These are phyloP conservation scores for Trametes polyzona DNA, from an alignment of 1,284 basidiomycete species.

Conservation along the genomic window DNA sequence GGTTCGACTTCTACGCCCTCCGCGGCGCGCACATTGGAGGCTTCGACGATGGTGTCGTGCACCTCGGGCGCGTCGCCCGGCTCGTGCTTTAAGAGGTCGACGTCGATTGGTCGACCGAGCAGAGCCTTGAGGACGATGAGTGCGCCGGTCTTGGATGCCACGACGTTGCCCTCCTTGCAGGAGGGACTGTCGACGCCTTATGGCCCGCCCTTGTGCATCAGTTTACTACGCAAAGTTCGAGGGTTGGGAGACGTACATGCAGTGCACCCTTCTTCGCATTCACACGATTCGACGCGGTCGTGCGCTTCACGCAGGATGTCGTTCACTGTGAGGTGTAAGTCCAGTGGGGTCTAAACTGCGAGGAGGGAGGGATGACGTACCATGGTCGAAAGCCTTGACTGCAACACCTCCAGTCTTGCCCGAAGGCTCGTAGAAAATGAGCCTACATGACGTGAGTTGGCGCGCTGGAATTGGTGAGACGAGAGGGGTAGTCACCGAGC, in stretches of 20 bases:
- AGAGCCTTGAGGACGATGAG: slow-evolving; percentile 66
- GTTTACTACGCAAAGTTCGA: not conserved
- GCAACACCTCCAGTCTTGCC: slow-evolving; percentile 76
- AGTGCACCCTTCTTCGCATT: slow-evolving; percentile 74
- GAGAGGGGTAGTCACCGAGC: slow-evolving; percentile 57
- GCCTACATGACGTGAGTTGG: slow-evolving; percentile 42
- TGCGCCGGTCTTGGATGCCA: slow-evolving; percentile 77
- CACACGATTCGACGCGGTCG: slow-evolving; percentile 66
- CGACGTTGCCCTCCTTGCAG: slow-evolving; percentile 70
- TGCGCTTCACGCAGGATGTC: slow-evolving; percentile 69
- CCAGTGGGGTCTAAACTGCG: not conserved
- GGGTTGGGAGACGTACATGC: slow-evolving; percentile 55
- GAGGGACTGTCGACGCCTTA: slow-evolving; percentile 64
- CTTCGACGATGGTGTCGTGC: slow-evolving; percentile 57
- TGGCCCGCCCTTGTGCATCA: not conserved
- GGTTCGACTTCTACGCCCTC: slow-evolving; percentile 57
- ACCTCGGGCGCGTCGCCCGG: slow-evolving; percentile 24
- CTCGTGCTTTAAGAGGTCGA: slow-evolving; percentile 42
- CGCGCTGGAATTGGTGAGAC: not conserved
- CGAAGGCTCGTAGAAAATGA: slow-evolving; percentile 83
- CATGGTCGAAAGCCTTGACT: slow-evolving; percentile 84
- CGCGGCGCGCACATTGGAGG: slow-evolving; percentile 49
- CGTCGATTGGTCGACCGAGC: slow-evolving; percentile 56
- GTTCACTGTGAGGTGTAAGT: slow-evolving; percentile 45
- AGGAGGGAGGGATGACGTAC: slow-evolving; percentile 43